Evolutionary conservation across 2,329 filamentous ascomycete genomes (phyloP).

Genomic region (Colletotrichum cordylinicola): DNA sequence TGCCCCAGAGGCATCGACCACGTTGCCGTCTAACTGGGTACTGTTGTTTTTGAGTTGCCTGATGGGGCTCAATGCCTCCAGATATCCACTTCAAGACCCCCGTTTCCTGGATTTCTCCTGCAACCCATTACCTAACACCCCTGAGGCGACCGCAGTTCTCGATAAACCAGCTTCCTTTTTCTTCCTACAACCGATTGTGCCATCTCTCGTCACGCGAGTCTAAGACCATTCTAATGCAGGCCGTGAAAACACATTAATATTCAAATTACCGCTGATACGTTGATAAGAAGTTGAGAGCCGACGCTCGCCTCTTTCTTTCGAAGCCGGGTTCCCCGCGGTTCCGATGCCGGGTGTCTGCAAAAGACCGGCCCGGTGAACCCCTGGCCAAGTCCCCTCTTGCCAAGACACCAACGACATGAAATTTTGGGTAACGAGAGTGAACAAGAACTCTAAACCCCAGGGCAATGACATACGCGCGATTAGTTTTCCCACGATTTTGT

Average conservation of each 20-base stretch:
- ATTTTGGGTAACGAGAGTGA: neutral
- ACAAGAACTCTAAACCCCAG: neutral
- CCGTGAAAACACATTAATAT: neutral
- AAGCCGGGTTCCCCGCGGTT: constrained; percentile 3
- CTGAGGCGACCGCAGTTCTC: neutral
- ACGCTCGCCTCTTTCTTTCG: neutral
- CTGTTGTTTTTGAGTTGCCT: neutral
- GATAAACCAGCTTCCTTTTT: neutral
- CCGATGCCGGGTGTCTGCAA: neutral
- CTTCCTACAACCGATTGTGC: neutral
- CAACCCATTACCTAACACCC: neutral
- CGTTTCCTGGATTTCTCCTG: neutral
- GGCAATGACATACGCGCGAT: neutral
- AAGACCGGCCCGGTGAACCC: neutral
- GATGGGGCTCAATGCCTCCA: neutral
- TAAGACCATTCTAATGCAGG: neutral
- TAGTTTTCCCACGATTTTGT: neutral
- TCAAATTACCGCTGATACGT: no score
- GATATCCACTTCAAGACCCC: neutral
- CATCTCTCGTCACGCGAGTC: neutral
- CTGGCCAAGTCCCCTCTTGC: neutral
- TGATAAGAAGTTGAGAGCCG: neutral
- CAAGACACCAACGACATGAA: constrained; percentile 8
- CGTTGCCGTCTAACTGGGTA: neutral
- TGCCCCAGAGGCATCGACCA: neutral